Evolutionary conservation across 2,329 filamentous ascomycete species (phyloP).

Genomic region (Juglanconis oblonga): DNA sequence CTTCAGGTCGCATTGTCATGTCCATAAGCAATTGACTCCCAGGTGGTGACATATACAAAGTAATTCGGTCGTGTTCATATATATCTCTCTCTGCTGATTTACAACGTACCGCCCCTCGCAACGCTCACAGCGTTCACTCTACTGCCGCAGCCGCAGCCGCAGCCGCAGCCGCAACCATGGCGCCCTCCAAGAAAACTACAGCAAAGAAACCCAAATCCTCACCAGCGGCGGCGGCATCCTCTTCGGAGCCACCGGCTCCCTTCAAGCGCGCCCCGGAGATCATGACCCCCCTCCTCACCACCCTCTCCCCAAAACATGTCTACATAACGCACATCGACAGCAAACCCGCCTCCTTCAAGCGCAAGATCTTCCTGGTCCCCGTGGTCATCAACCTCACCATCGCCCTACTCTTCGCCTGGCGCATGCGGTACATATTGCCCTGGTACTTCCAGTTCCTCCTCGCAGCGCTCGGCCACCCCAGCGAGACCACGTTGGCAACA

Average conservation of each 20-base stretch:
- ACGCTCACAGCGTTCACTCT: background rate
- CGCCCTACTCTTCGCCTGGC: conserved; percentile 60
- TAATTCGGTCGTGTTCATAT: too few relatives aligned
- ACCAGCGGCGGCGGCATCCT: conserved; percentile 28
- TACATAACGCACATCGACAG: conserved; percentile 84
- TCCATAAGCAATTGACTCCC: background rate
- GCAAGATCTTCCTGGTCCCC: conserved; percentile 78
- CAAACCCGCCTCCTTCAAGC: conserved; percentile 68
- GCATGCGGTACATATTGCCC: conserved; percentile 65
- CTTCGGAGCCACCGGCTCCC: conserved; percentile 51
- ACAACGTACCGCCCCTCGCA: background rate
- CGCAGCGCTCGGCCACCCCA: conserved; percentile 63
- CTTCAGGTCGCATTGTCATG: background rate
- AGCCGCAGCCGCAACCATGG: conserved; percentile 15
- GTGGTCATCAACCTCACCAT: conserved; percentile 72
- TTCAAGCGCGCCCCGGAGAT: conserved; percentile 65
- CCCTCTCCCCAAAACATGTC: conserved; percentile 65
- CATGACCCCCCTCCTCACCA: conserved; percentile 63
- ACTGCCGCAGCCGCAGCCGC: conserved; percentile 1
- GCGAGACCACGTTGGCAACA: conserved; percentile 63
- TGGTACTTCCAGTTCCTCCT: conserved; percentile 69
- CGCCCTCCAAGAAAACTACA: conserved; percentile 31
- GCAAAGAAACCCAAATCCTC: conserved; percentile 29
- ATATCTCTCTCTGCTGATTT: background rate
- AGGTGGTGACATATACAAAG: background rate